Evolutionary conservation across 495 filamentous ascomycete species (phyloP), one percentile per base, ranked within the genome.

Genomic region (Penicillium odoratum): DNA sequence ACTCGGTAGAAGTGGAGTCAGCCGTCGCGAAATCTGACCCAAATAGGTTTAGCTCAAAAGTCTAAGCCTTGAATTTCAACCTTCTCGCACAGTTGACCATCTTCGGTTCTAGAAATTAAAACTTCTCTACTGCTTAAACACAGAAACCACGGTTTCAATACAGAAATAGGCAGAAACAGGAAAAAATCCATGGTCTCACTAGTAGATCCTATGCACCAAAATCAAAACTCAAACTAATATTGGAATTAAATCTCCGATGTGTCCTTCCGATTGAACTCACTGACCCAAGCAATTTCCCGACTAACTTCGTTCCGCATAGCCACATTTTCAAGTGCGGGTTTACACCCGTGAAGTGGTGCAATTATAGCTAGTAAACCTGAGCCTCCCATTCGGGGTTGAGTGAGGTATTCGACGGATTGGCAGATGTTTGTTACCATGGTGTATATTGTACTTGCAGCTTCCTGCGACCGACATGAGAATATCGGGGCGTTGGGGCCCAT

Each of bases 21-120:
- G 31, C 25, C 52, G 29, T 55, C 52, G 52, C 52, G 42, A 55
- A 46, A 46, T 55, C 40, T 46, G 52, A 55, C 52, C 42, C n/a
- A 55, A 25, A 7, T 5, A 3, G 28, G 52, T 30, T 36, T 55
- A 55, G 52, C 28, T 11, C 0, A 3, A 36, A 25, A 51, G 16
- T 21, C 49, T 45, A 45, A 45, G 42, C 42, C 42, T 48, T 13
- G 26, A 26, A 46, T 25, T 46, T 16, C 28, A 44, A 7, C 28
- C 7, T 31, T 15, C 18, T 48, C 46, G 46, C 46, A 48, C 25
- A 16, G 46, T 15, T 48, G 31, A 48, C 46, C 28, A 30, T 13
- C 25, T 15, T 46, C 5, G 43, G 18, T 21, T 21, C 21, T 21
- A 21, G 21, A 21, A 2, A 21, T 21, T 21, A 21, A 21, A 21